Evolutionary conservation across 2,329 filamentous ascomycete genomes (phyloP).

Genomic region (Colletotrichum viniferum): DNA sequence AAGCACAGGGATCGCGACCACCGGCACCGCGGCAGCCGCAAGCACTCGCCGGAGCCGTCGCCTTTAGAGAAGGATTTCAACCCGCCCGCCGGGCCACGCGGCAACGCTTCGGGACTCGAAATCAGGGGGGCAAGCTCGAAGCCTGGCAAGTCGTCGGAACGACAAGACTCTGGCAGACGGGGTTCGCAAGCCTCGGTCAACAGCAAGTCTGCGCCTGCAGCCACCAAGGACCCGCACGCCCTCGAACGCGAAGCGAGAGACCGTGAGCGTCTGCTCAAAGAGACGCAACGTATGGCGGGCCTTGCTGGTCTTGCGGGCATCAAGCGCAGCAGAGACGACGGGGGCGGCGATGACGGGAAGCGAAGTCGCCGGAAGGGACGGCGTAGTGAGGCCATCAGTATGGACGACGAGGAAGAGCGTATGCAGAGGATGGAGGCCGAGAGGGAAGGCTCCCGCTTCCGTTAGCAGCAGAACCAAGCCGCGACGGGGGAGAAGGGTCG

Average conservation of each 20-base stretch:
- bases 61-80: slow-evolving; percentile 45
- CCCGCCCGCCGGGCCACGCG: slow-evolving; percentile 44
- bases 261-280: slow-evolving; percentile 69
- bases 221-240: slow-evolving; percentile 64
- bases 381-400: slow-evolving; percentile 51
- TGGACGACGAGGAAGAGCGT: slow-evolving; percentile 56
- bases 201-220: slow-evolving; percentile 24
- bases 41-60: slow-evolving; percentile 29
- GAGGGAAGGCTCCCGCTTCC: slow-evolving; percentile 59
- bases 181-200: slow-evolving; percentile 37
- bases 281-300: slow-evolving; percentile 68
- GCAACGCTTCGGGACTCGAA: slow-evolving; percentile 34
- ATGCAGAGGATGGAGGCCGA: slow-evolving; percentile 63
- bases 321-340: slow-evolving; percentile 55
- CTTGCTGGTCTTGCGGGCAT: slow-evolving; percentile 49
- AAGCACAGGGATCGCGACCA: slow-evolving; percentile 41
- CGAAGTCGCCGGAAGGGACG: slow-evolving; percentile 52
- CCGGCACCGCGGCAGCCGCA: slow-evolving; percentile 40
- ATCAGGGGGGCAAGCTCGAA: slow-evolving; percentile 38
- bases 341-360: slow-evolving; percentile 33
- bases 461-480: slow-evolving; percentile 29
- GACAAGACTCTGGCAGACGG: slow-evolving; percentile 36
- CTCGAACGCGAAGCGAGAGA: slow-evolving; percentile 71
- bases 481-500: not conserved
- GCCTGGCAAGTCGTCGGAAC: slow-evolving; percentile 20